These are phyloP conservation scores for Pleodorina starrii DNA, from an alignment of 139 green algal species.

Conservation along the genomic window DNA sequence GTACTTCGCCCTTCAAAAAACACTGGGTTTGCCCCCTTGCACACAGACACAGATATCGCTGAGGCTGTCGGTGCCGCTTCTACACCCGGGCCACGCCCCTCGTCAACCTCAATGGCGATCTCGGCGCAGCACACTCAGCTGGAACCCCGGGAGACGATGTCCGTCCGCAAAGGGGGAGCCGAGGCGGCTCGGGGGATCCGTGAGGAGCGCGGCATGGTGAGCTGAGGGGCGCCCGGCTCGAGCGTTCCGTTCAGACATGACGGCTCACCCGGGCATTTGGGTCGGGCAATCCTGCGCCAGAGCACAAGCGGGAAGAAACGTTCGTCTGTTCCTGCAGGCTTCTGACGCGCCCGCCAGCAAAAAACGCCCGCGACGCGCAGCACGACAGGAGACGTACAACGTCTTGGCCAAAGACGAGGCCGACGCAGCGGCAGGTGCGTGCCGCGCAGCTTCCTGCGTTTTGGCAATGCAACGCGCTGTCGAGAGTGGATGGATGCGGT, in stretches of 20 bases:
- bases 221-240: background rate
- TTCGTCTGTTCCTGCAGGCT: background rate
- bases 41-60: background rate
- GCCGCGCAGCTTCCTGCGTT: no score
- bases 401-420: background rate
- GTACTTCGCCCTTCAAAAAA: background rate
- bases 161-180: background rate
- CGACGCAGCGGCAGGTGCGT: slow-evolving; percentile 5
- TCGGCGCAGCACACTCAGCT: slow-evolving; percentile 36
- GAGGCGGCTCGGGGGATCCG: no score
- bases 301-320: background rate
- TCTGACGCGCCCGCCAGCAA: background rate
- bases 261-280: background rate
- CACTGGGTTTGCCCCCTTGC: no score
- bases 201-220: background rate
- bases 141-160: background rate
- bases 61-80: no score
- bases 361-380: background rate
- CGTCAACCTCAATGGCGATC: no score
- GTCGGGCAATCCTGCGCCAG: background rate
- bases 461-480: no score
- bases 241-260: no score
- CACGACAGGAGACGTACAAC: slow-evolving; percentile 26
- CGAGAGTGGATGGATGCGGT: no score
- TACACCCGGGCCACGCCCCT: no score